phyloP scores from a whole-genome alignment of 139 green algal species.

The Pedinophyceae sp. region DNA sequence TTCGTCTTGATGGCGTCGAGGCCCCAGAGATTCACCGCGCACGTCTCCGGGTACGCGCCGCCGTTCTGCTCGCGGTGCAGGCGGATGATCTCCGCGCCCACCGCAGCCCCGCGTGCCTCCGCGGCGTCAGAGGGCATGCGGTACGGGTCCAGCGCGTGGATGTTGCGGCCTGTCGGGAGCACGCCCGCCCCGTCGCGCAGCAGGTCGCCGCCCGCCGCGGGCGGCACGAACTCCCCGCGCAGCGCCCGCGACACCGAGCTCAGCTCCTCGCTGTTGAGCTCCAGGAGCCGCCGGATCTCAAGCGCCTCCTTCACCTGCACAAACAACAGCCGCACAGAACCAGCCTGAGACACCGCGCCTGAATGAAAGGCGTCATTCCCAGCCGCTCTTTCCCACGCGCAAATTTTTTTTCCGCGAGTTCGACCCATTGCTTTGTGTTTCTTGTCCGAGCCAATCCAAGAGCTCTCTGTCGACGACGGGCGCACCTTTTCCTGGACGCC shows the following conservation, averaged over 20 bases:
- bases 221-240: slow-evolving; percentile 69
- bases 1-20: slow-evolving; percentile 97
- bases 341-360: background rate
- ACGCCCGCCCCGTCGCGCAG: slow-evolving; percentile 74
- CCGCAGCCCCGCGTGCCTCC: slow-evolving; percentile 38
- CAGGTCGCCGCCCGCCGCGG: slow-evolving; percentile 83
- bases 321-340: no score
- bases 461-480: no score
- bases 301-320: slow-evolving; percentile 50
- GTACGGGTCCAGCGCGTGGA: slow-evolving; percentile 95
- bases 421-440: no score
- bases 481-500: no score
- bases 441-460: no score
- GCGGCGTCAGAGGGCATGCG: slow-evolving; percentile 80
- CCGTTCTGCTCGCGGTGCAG: no score
- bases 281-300: slow-evolving; percentile 58
- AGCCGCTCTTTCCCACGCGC: no score
- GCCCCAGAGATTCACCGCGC: slow-evolving; percentile 92
- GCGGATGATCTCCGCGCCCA: slow-evolving; percentile 41
- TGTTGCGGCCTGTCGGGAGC: slow-evolving; percentile 60
- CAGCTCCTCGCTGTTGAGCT: slow-evolving; percentile 71
- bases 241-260: slow-evolving; percentile 43
- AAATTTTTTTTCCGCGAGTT: no score
- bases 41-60: slow-evolving; percentile 74
- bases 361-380: background rate